A percentile compares a stretch with the other conserved stretches of the same genome.
Evolutionary conservation across 2,329 filamentous ascomycete genomes (phyloP).

Genomic region (Biscogniauxia mediterranea): DNA sequence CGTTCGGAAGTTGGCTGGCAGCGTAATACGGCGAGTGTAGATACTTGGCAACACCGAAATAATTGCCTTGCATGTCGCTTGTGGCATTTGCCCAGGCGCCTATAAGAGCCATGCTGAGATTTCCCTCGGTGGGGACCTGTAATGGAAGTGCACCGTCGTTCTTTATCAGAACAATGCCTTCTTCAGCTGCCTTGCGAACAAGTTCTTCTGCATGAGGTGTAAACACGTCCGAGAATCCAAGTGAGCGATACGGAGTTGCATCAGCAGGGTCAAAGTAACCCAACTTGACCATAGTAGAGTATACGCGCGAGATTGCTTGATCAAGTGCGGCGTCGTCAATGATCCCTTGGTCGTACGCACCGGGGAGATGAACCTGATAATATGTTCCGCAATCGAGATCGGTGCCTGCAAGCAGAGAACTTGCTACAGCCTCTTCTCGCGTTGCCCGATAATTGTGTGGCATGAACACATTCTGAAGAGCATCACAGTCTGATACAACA

Average conservation of each 20-base stretch:
- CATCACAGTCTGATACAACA: constrained; percentile 64
- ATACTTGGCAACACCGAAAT: constrained; percentile 55
- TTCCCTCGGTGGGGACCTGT: constrained; percentile 16
- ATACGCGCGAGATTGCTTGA: constrained; percentile 27
- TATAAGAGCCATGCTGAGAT: constrained; percentile 22
- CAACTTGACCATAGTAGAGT: constrained; percentile 31
- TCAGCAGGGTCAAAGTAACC: constrained; percentile 33
- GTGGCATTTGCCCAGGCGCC: constrained; percentile 29
- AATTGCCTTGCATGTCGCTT: constrained; percentile 27
- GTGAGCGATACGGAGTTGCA: constrained; percentile 22
- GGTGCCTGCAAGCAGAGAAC: constrained; percentile 36
- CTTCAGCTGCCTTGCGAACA: constrained; percentile 24
- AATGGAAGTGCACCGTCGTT: constrained; percentile 26
- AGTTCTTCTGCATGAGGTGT: constrained; percentile 23
- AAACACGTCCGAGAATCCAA: constrained; percentile 23
- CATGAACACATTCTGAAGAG: constrained; percentile 56
- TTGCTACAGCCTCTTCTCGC: constrained; percentile 32
- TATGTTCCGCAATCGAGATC: constrained; percentile 34
- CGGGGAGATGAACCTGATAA: constrained; percentile 27
- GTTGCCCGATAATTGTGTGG: constrained; percentile 36
- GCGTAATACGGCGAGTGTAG: constrained; percentile 53
- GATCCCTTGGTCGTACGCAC: constrained; percentile 30
- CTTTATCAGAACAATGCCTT: constrained; percentile 28
- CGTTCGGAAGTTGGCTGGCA: constrained; percentile 44
- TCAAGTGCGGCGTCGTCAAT: constrained; percentile 29